Percentiles rank a stretch among this genome's conserved stretches.
Conservation (phyloP, 2,329 filamentous ascomycete species). For the Neurospora crassa region DNA sequence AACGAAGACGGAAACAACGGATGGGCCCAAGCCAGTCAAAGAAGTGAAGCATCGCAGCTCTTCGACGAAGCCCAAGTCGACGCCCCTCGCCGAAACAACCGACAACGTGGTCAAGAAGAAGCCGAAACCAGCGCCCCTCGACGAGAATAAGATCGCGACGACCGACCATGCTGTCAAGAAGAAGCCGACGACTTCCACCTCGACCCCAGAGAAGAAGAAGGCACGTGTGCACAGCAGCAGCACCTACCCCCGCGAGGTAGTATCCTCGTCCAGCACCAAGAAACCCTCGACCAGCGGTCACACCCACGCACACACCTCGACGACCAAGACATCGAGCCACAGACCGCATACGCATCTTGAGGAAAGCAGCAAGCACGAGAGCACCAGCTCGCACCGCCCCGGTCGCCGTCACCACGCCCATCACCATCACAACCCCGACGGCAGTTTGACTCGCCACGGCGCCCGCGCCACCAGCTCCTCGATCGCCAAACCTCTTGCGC, state of each 20-base stretch:
- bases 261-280: neutral
- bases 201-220: neutral
- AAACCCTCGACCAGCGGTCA: neutral
- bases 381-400: neutral
- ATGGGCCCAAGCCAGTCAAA: neutral
- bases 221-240: neutral
- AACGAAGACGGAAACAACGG: neutral
- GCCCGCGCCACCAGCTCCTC: conserved; percentile 2
- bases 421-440: neutral
- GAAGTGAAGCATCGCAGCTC: neutral
- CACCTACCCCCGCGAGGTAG: neutral
- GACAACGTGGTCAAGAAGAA: neutral
- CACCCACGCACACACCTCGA: neutral
- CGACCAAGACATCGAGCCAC: neutral
- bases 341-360: neutral
- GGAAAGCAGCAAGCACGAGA: neutral
- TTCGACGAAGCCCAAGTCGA: neutral
- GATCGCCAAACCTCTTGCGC: conserved; percentile 4
- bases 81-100: neutral
- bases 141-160: neutral
- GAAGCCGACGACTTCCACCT: neutral
- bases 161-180: neutral
- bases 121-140: neutral
- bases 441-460: neutral
- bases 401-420: neutral